Evolutionary conservation across 768 basidiomycete species (phyloP), one percentile per base, ranked within the genome.

Genomic region (Suillus plorans): DNA sequence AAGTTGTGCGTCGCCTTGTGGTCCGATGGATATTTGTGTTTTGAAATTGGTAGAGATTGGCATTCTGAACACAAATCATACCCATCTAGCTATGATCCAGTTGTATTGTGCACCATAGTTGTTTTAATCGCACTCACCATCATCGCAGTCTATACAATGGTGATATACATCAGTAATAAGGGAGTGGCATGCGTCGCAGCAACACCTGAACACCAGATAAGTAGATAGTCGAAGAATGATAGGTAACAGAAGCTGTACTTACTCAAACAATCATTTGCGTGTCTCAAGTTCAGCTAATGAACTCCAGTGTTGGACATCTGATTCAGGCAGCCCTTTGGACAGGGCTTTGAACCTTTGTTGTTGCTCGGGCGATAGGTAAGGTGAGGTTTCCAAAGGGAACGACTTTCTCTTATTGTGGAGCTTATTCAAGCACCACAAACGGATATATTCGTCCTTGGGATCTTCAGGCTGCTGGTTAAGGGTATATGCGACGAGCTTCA

Each of bases 31-130:
- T 18, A 18, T 25, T 41, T 39, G 37, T 58, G 22, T 8, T 41
- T 4, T 9, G 57, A 41, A 16, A 25, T 37, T 9, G 39, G 39
- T 10, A 18, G 37, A 58, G 57, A 18, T 41, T 58, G 37, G 0
- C 57, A 58, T 2, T 58, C 57, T 58, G 5, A 8, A 58, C 57
- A 58, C 22, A 58, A 5, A 41, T 58, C 57, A 28, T 58, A 58
- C 0, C 9, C 8, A 9, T 25, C 57, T 58, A 16, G 18, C 14
- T 37, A 34, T 5, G 34, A 34, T 34, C 6, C 25, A 39, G 7
- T 14, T 6, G 14, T 41, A 5, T 58, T 14, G 37, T 9, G 1
- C 22, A 5, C 13, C 4, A 18, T 1, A 22, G n/a, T 41, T 41
- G 13, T 25, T 2, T 25, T 1, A 2, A 14, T 41, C 14, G 10